Percentiles rank a stretch among this genome's conserved stretches.
phyloP scores from a whole-genome alignment of 2,329 filamentous ascomycete species.

The Trichoderma atroviride region DNA sequence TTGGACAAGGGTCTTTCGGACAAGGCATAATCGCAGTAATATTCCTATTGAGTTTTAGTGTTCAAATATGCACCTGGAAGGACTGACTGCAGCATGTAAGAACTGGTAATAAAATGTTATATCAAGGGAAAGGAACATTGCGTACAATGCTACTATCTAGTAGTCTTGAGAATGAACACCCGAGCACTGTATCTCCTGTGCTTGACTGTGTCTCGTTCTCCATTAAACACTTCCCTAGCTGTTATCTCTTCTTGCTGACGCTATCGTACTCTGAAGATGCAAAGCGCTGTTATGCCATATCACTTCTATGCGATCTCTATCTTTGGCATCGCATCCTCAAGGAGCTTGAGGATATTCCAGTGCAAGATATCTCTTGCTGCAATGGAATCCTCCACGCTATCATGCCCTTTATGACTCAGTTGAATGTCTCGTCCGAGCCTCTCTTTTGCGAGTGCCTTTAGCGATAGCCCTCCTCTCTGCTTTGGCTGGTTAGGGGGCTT shows the following conservation, averaged over 20 bases:
- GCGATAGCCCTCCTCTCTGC: conserved; percentile 35
- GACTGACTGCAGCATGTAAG: too few species aligned
- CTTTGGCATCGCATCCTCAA: background rate
- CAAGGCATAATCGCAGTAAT: background rate
- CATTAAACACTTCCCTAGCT: background rate
- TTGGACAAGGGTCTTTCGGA: background rate
- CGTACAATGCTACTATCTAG: background rate
- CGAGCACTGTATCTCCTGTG: background rate
- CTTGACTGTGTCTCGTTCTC: background rate
- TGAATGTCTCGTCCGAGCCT: conserved; percentile 47
- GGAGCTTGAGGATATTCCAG: conserved; percentile 39
- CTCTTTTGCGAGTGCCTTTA: conserved; percentile 45
- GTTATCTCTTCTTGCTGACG: background rate
- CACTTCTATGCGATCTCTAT: background rate
- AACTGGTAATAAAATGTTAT: background rate
- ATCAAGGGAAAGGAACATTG: too few species aligned
- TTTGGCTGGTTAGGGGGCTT: conserved; percentile 18
- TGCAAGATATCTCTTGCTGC: conserved; percentile 47
- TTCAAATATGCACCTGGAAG: background rate
- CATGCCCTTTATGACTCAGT: conserved; percentile 40
- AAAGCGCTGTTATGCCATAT: background rate
- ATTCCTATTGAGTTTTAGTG: background rate
- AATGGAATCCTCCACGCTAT: conserved; percentile 51
- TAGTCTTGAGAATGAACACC: background rate
- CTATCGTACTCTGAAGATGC: background rate